These are phyloP conservation scores for Alisma plantagoaquatica DNA, from an alignment of 106 monocot genomes.

Conservation along the genomic window DNA sequence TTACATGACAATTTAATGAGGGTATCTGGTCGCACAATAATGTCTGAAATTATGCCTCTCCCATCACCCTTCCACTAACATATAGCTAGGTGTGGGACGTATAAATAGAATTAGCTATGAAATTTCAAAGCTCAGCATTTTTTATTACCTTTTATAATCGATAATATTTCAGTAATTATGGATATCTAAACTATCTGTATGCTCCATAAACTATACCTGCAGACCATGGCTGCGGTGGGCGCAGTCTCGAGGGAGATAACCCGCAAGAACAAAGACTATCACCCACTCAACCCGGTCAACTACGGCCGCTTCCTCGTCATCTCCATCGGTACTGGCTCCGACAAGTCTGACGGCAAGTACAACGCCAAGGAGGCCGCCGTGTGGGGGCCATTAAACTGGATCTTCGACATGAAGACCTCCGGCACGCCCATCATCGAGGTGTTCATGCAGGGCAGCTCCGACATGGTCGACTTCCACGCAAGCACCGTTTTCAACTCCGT, in stretches of 20 bases:
- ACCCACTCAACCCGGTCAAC: conserved; percentile 18
- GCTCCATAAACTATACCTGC: no score
- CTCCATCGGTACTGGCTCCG: conserved; percentile 33
- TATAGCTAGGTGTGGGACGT: no score
- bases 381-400: conserved; percentile 34
- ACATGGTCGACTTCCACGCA: conserved; percentile 39
- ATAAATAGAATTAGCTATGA: no score
- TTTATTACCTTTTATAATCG: no score
- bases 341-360: conserved; percentile 15
- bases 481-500: conserved; percentile 29
- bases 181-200: no score
- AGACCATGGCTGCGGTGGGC: conserved; percentile 30
- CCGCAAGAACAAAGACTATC: conserved; percentile 6
- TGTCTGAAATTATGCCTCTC: no score
- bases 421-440: conserved; percentile 14
- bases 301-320: conserved; percentile 27
- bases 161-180: no score
- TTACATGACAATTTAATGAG: no score
- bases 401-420: conserved; percentile 10
- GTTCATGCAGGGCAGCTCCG: conserved; percentile 35
- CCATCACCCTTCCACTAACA: no score
- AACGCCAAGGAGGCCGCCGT: conserved; percentile 4
- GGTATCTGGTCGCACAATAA: no score
- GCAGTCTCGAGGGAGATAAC: conserved; percentile 22
- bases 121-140: no score